These are phyloP conservation scores for Neckera pumila DNA, from an alignment of 225 moss, liverwort and hornwort genomes.

Conservation along the genomic window DNA sequence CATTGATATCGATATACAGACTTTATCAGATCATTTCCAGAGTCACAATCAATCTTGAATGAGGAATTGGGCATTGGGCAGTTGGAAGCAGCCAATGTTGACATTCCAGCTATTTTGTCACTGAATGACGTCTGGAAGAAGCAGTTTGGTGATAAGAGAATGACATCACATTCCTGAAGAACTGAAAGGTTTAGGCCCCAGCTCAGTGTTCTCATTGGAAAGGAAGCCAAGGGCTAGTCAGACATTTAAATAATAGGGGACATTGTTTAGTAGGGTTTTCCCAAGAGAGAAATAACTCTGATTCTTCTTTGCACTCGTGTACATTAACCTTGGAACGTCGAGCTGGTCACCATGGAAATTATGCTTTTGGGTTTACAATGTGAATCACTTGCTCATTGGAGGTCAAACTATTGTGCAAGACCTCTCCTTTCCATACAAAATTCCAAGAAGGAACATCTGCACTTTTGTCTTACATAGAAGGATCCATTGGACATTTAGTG, in stretches of 20 bases:
- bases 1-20: neutral
- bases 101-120: neutral
- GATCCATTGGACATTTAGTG: too few relatives aligned
- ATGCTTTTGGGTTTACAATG: too few relatives aligned
- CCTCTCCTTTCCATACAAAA: too few relatives aligned
- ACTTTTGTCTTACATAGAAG: too few relatives aligned
- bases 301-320: neutral
- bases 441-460: too few relatives aligned
- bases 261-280: neutral
- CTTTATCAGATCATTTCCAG: neutral
- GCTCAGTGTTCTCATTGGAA: neutral
- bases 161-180: neutral
- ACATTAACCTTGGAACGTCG: fast-evolving
- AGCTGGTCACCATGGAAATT: fast-evolving
- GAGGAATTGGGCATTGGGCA: neutral
- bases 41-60: neutral
- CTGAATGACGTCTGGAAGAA: neutral
- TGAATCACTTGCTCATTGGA: too few relatives aligned
- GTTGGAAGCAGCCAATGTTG: neutral
- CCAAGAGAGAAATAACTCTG: neutral
- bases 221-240: neutral
- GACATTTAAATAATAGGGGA: neutral
- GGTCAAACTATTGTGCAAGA: too few relatives aligned
- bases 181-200: neutral
- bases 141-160: neutral